Percentiles rank a stretch among this genome's conserved stretches.
phyloP scores from a whole-genome alignment of 768 basidiomycete genomes.

The Mycena belliarum region DNA sequence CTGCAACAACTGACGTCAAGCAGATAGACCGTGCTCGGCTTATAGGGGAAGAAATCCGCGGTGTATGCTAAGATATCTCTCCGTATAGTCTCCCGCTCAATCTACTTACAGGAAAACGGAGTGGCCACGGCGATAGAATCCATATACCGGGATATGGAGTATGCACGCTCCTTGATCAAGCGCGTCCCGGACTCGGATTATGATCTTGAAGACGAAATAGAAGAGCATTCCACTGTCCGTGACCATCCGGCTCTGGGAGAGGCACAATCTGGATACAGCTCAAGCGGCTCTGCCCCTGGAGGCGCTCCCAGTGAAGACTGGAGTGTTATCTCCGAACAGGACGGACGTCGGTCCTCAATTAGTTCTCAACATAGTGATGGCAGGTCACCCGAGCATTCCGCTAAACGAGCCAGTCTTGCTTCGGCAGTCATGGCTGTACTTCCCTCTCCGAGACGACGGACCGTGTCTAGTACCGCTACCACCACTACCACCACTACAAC shows the following conservation, averaged over 20 bases:
- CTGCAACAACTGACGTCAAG: conserved; percentile 85
- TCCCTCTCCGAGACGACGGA: conserved; percentile 47
- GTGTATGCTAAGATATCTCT: conserved; percentile 44
- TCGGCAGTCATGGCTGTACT: conserved; percentile 63
- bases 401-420: conserved; percentile 64
- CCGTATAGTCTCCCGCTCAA: not conserved
- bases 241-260: conserved; percentile 31
- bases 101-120: conserved; percentile 82
- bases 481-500: too few species aligned
- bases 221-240: conserved; percentile 41
- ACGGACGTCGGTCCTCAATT: conserved; percentile 58
- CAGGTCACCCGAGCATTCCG: conserved; percentile 30
- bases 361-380: conserved; percentile 50
- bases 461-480: too few species aligned
- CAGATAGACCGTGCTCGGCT: conserved; percentile 84
- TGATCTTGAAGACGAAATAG: conserved; percentile 33
- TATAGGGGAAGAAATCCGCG: conserved; percentile 85
- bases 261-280: conserved; percentile 54
- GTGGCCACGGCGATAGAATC: conserved; percentile 90
- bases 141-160: conserved; percentile 95
- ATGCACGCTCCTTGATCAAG: conserved; percentile 87
- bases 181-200: conserved; percentile 37
- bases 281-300: conserved; percentile 49
- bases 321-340: conserved; percentile 84
- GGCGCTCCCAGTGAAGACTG: conserved; percentile 75